These are phyloP conservation scores for Desmodesmus armatus DNA, from an alignment of 139 green algal genomes.

Conservation along the genomic window DNA sequence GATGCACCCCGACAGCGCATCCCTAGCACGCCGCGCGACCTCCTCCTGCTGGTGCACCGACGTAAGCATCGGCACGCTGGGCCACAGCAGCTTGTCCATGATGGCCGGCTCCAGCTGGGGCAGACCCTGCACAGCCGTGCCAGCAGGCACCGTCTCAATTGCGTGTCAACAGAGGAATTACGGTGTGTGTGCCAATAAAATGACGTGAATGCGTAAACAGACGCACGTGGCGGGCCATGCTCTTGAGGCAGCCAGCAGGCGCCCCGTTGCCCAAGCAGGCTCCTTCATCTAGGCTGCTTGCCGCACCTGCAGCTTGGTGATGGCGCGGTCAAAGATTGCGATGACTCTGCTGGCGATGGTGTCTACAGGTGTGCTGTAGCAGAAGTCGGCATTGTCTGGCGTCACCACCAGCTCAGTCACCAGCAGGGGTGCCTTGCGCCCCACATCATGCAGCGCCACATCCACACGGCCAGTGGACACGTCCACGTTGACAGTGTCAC, in stretches of 20 bases:
- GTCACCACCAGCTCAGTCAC: slow-evolving; percentile 67
- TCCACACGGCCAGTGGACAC: background rate
- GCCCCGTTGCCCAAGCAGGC: background rate
- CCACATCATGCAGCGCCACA: too few species aligned
- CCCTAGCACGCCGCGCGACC: background rate
- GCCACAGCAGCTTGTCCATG: slow-evolving; percentile 88
- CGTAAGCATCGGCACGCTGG: slow-evolving; percentile 64
- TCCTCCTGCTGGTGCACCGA: slow-evolving; percentile 74
- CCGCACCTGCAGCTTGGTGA: slow-evolving; percentile 59
- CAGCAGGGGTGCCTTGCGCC: slow-evolving; percentile 68
- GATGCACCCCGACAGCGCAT: slow-evolving; percentile 16
- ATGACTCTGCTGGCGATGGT: slow-evolving; percentile 54
- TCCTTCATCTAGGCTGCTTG: too few species aligned
- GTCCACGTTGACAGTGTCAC: slow-evolving; percentile 34
- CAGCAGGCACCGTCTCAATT: too few species aligned
- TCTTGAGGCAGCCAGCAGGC: background rate
- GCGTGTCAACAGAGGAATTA: too few species aligned
- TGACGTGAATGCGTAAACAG: too few species aligned
- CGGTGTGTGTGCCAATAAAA: background rate
- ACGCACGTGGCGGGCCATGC: too few species aligned
- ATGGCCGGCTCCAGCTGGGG: slow-evolving; percentile 78
- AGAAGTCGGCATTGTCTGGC: slow-evolving; percentile 62
- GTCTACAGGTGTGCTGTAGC: slow-evolving; percentile 61
- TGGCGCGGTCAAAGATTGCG: slow-evolving; percentile 69
- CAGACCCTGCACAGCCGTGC: slow-evolving; percentile 71